Evolutionary conservation across 75 land plant genomes (phyloP), one percentile per base, ranked within the genome.

Genomic region (Sequoia sempervirens): DNA sequence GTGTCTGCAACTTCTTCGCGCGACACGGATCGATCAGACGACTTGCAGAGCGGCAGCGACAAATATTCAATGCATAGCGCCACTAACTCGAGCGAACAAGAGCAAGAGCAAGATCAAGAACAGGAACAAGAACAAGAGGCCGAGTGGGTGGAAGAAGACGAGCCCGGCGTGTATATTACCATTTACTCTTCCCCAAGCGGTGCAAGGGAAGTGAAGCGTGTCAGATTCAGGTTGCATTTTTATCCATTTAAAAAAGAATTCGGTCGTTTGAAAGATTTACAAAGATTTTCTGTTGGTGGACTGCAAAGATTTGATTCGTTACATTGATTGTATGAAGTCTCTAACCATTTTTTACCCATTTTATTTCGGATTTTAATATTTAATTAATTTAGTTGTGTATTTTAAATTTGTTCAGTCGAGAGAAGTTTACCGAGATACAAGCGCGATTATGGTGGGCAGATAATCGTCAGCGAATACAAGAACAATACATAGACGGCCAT

Each of bases 91-190:
- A n/a, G 30, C 50, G 47, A 43, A 10, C 13, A 78, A 43, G 47
- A 76, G 11, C 79, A 41, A 20, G 47, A n/a, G n/a, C n/a, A n/a
- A n/a, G n/a, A n/a, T 7, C 50, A 47, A 8, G 50, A 47, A 47
- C 50, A 47, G 1, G 50, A 47, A 8, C 76, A 75, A 75, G 93
- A 91, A 38, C 82, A 84, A 43, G 93, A 91, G 40, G 79, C 82
- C 54, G 95, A 94, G 81, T 94, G 96, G 96, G 93, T 93, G 13
- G 95, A 94, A 76, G 91, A 94, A 87, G 95, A 94, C 45, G 96
- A 91, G 83, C 96, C 93, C 17, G 96, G 96, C 13, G 96, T 94
- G 2, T 94, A 94, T 83, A 92, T 94, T 56, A 91, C 95, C 30
- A 88, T 93, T 43, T 75, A 90, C 53, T 74, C 87, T 23, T 82